These are phyloP conservation scores for Trichoderma semiorbis DNA, from an alignment of 2,329 filamentous ascomycete species.

Conservation along the genomic window DNA sequence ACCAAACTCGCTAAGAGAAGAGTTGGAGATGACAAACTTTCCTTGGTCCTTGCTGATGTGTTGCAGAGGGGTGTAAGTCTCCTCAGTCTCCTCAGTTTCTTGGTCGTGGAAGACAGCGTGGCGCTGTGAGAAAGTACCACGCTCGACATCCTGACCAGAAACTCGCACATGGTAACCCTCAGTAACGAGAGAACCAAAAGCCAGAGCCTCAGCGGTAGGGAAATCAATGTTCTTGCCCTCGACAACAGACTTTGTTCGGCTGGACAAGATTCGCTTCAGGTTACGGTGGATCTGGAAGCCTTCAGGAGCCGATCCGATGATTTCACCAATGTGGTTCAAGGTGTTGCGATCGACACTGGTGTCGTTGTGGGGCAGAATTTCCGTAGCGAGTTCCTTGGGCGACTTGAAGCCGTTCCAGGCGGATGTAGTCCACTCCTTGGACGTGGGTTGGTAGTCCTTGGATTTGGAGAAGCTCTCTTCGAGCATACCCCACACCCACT, in stretches of 20 bases:
- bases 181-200: conserved; percentile 83
- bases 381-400: conserved; percentile 92
- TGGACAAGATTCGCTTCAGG: conserved; percentile 89
- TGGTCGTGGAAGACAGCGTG: conserved; percentile 98
- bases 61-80: conserved; percentile 89
- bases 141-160: conserved; percentile 97
- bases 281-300: conserved; percentile 90
- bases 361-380: conserved; percentile 86
- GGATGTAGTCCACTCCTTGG: conserved; percentile 97
- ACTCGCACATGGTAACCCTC: conserved; percentile 97
- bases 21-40: conserved; percentile 96
- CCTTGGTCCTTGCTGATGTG: conserved; percentile 87
- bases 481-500: conserved; percentile 99
- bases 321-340: conserved; percentile 76
- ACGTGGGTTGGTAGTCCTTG: conserved; percentile 94
- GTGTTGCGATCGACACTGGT: conserved; percentile 73
- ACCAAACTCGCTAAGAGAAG: conserved; percentile 68
- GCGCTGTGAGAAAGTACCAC: conserved; percentile 98
- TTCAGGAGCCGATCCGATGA: conserved; percentile 75
- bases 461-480: conserved; percentile 96
- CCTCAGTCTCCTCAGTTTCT: conserved; percentile 83
- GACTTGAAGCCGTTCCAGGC: conserved; percentile 99
- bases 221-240: conserved; percentile 97
- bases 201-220: conserved; percentile 93
- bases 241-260: conserved; percentile 84